Conservation (phyloP, 441 rosid genomes). For the Macaranga tanarius region DNA sequence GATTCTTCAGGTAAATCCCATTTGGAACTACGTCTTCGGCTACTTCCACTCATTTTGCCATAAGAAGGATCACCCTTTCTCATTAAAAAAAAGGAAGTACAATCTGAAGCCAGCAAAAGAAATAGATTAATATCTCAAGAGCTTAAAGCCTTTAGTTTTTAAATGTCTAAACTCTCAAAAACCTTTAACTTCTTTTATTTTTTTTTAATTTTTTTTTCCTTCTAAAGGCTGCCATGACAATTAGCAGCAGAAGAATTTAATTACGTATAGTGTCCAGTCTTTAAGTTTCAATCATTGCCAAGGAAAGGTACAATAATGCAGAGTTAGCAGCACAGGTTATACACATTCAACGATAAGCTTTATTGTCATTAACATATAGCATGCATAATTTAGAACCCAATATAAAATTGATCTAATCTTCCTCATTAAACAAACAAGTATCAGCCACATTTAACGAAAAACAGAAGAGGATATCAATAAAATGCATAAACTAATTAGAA, state of each 20-base stretch:
- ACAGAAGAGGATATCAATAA: constrained; percentile 1
- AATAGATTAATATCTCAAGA: constrained; percentile 17
- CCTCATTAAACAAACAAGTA: not conserved
- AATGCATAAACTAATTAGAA: not conserved
- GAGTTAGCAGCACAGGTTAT: not conserved
- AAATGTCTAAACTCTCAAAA: constrained; percentile 1
- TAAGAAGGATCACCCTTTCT: constrained; percentile 27
- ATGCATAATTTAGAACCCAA: not conserved
- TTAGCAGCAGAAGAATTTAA: not conserved
- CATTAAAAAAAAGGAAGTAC: constrained; percentile 24
- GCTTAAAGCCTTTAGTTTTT: not conserved
- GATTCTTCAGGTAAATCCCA: constrained; percentile 81
- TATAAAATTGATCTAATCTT: not conserved
- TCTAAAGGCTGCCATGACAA: not conserved
- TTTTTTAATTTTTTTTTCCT: not conserved
- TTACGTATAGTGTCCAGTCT: not conserved
- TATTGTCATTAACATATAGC: no score
- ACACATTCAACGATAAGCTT: not conserved
- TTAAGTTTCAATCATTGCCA: not conserved
- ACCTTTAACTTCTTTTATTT: not conserved
- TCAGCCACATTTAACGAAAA: not conserved
- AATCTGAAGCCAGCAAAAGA: constrained; percentile 28
- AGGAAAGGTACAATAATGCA: not conserved
- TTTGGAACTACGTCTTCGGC: constrained; percentile 66
- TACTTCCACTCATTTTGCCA: constrained; percentile 59